Base-by-base conservation (phyloP, 225 moss, liverwort and hornwort genomes). In the Polytrichum formosum region DNA sequence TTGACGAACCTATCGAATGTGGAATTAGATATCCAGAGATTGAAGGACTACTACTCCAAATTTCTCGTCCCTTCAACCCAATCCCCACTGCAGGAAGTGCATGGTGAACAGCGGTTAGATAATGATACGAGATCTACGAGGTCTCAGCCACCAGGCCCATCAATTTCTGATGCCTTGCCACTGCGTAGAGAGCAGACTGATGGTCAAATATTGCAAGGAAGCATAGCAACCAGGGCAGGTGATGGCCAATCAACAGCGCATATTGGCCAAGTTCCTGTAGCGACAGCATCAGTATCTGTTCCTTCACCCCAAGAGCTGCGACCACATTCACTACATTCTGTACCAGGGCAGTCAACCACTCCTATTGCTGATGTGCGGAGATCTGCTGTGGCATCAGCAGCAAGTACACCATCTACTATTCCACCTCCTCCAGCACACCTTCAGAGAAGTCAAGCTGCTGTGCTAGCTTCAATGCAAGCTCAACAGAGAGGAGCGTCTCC, bases 401-500 rank as follows among this genome's bases (percentile, higher is more conserved):
- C 58, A 28, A 53, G 64, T 26, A 75, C 53, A 28, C 20, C 31
- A 61, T 23, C 7, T 61, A 63, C 67, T 56, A 56, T 73, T 54
- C 80, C 75, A 33, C 76, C 78, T 74, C 54, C 19, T 28, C 72
- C 73, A 72, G 77, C 28, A 53, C 79, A 81, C 20, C 18, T 25
- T 67, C 79, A 76, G 73, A 84, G 83, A 69, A 72, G 28, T 63
- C 75, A 54, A 67, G 8, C 69, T 4, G 54, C 64, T 56, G 72
- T 55, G 19, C 35, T 28, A 28, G 67, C 59, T 70, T 61, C 81
- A 17, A 54, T 46, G 26, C 61, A 37, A 55, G 79, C 64, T 26
- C 60, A 54, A 18, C 83, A 59, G 7, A 74, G 77, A 77, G 79
- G 77, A 79, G 72, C 54, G 67, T 63, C 79, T 72, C 74, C 54